Conservation (phyloP, 805 yeast genomes). For the Saccharomycopsis selenospora region DNA sequence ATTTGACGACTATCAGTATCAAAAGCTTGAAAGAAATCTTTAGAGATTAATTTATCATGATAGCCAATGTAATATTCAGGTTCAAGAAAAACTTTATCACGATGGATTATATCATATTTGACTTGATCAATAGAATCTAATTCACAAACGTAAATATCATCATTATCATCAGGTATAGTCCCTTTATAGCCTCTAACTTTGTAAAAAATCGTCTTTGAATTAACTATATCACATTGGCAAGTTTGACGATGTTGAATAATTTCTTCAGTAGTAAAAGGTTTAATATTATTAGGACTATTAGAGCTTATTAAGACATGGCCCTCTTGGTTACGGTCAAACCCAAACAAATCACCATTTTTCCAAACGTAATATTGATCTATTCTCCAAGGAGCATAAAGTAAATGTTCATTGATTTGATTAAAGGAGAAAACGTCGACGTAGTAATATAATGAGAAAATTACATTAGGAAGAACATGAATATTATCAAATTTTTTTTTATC, state of each 20-base stretch:
- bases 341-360: constrained; percentile 1
- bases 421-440: neutral
- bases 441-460: neutral
- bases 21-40: neutral
- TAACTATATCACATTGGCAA: neutral
- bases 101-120: neutral
- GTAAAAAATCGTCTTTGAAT: neutral
- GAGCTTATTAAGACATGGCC: neutral
- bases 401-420: neutral
- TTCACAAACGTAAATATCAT: neutral
- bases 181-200: neutral
- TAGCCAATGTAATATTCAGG: neutral
- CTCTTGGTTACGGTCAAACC: neutral
- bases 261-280: neutral
- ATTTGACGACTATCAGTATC: neutral
- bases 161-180: neutral
- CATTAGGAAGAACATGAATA: neutral
- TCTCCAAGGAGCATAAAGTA: neutral
- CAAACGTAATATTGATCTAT: neutral
- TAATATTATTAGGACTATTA: neutral
- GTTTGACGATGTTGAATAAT: neutral
- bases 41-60: neutral
- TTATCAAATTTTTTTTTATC: neutral
- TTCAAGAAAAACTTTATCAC: neutral
- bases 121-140: neutral